Conservation (phyloP, 1,139 yeast genomes). For the Geotrichum reessii region DNA sequence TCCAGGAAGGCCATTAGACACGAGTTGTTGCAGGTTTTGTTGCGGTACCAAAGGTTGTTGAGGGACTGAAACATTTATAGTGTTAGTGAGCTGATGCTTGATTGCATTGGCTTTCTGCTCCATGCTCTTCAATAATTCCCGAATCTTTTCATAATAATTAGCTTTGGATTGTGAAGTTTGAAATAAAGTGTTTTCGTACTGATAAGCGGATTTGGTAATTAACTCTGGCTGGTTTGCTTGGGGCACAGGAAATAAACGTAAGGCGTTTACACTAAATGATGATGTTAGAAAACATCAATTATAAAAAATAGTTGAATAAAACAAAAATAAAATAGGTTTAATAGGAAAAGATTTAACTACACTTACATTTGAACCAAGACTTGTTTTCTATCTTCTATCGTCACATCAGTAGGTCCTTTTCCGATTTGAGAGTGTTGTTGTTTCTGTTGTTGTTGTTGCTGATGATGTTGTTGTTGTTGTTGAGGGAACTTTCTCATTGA, state of each 20-base stretch:
- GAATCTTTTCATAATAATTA: background rate
- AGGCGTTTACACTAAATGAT: constrained; percentile 1
- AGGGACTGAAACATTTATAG: constrained; percentile 21
- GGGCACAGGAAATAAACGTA: background rate
- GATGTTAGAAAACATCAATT: background rate
- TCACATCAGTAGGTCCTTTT: background rate
- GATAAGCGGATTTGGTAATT: background rate
- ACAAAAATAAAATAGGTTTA: background rate
- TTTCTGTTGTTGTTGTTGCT: constrained; percentile 4
- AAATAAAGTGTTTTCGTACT: constrained; percentile 1
- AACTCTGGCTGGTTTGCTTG: background rate
- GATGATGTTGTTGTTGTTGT: constrained; percentile 2
- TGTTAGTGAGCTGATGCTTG: background rate
- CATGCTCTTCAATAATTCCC: background rate
- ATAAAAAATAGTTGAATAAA: background rate
- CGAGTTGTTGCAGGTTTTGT: constrained; percentile 34
- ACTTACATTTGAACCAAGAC: background rate
- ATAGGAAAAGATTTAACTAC: background rate
- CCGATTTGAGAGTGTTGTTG: background rate
- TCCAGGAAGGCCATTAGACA: background rate
- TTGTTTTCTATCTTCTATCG: constrained; percentile 2
- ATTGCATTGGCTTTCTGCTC: background rate
- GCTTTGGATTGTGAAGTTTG: background rate
- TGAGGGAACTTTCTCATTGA: background rate
- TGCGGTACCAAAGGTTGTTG: constrained; percentile 29